These are phyloP conservation scores for Petasospora rhodanensis DNA, from an alignment of 1,139 yeast genomes.

Conservation along the genomic window DNA sequence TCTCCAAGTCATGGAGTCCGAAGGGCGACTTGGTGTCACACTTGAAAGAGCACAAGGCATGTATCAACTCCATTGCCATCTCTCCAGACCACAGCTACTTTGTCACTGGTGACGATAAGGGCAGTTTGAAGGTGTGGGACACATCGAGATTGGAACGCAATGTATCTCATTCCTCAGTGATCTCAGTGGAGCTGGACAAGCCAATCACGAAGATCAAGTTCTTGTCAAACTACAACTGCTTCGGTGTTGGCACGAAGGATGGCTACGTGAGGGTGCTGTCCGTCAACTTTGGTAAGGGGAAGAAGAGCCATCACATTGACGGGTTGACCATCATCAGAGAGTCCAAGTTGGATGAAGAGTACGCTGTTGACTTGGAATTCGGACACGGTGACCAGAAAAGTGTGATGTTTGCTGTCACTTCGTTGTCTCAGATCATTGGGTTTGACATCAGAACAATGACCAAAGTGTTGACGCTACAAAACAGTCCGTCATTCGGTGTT, in stretches of 20 bases:
- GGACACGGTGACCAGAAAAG: constrained; percentile 33
- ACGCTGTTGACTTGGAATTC: constrained; percentile 41
- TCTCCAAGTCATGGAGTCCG: constrained; percentile 29
- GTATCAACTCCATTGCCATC: constrained; percentile 52
- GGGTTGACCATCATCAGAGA: constrained; percentile 43
- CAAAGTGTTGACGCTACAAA: constrained; percentile 39
- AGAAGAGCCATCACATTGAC: constrained; percentile 28
- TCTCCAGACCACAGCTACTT: constrained; percentile 65
- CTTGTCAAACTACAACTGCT: constrained; percentile 56
- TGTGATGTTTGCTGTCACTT: constrained; percentile 45
- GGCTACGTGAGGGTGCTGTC: constrained; percentile 58
- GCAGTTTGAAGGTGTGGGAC: constrained; percentile 78
- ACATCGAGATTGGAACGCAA: constrained; percentile 58
- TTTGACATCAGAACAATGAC: constrained; percentile 61
- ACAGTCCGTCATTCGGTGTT: constrained; percentile 62
- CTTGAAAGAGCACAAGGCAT: constrained; percentile 47
- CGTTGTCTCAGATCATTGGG: constrained; percentile 47
- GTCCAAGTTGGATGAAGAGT: constrained; percentile 34
- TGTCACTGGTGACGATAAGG: constrained; percentile 74
- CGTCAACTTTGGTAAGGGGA: constrained; percentile 43
- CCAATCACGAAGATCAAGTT: constrained; percentile 47
- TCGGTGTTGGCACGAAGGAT: constrained; percentile 64
- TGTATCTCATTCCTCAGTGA: constrained; percentile 54
- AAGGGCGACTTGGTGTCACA: constrained; percentile 57
- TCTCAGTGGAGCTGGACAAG: constrained; percentile 44